These are phyloP conservation scores for Podospora conica DNA, from an alignment of 495 filamentous ascomycete genomes.

Conservation along the genomic window DNA sequence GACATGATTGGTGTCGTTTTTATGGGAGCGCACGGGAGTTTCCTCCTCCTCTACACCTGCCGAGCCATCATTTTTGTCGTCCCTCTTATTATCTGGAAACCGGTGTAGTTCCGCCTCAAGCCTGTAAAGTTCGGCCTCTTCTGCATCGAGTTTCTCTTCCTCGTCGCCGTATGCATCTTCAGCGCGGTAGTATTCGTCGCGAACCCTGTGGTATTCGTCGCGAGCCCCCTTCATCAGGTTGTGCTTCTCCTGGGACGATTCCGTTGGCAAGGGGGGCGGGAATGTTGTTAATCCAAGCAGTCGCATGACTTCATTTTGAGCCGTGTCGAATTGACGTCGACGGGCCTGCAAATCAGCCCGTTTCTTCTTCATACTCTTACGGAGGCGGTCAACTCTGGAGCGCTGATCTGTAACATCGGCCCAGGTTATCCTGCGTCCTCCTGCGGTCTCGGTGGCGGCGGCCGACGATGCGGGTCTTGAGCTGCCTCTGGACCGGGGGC, in stretches of 20 bases:
- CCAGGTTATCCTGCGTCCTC: slow-evolving; percentile 3
- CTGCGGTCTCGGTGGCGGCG: neutral
- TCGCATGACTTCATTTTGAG: slow-evolving; percentile 28
- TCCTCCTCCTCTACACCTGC: neutral
- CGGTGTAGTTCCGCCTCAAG: slow-evolving; percentile 21
- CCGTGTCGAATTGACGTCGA: slow-evolving; percentile 14
- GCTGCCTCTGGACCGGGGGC: neutral
- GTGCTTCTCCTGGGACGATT: too few species aligned
- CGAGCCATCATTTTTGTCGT: neutral
- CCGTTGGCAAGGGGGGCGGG: slow-evolving; percentile 16
- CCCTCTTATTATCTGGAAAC: neutral
- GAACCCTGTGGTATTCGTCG: slow-evolving; percentile 20
- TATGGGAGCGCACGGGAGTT: neutral
- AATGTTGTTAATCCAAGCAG: too few species aligned
- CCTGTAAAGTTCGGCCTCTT: slow-evolving; percentile 17
- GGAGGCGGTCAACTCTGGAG: slow-evolving; percentile 5
- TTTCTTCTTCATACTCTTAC: slow-evolving; percentile 14
- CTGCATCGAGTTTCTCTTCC: slow-evolving; percentile 18
- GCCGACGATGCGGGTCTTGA: neutral
- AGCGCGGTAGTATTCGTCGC: slow-evolving; percentile 22
- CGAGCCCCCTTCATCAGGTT: slow-evolving; percentile 25
- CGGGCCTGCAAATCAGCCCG: slow-evolving; percentile 17
- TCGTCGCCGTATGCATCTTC: slow-evolving; percentile 20
- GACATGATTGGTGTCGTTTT: neutral
- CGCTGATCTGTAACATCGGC: slow-evolving; percentile 16